phyloP scores from a whole-genome alignment of 2,329 filamentous ascomycete genomes.

The Lasiodiplodia sp. region DNA sequence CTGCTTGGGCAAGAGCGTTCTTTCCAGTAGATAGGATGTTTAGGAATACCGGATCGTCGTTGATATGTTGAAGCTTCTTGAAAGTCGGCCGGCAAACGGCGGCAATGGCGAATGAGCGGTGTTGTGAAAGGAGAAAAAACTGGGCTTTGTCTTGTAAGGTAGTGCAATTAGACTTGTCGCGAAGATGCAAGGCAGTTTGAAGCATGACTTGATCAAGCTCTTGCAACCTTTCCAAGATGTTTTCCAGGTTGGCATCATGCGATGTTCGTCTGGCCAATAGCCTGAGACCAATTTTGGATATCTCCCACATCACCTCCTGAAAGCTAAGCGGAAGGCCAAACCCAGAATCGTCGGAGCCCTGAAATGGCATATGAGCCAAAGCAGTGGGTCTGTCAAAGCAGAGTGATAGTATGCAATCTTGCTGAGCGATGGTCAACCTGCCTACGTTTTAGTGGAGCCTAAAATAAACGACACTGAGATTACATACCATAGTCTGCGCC shows the following conservation, averaged over 20 bases:
- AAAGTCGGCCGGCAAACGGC: conserved; percentile 25
- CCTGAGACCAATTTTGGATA: not conserved
- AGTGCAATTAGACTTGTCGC: not conserved
- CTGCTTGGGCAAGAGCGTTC: not conserved
- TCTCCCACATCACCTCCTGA: conserved; percentile 20
- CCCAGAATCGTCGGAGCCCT: too few species aligned
- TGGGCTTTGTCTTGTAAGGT: not conserved
- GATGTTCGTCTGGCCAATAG: not conserved
- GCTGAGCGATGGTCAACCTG: conserved; percentile 24
- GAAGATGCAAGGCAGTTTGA: not conserved
- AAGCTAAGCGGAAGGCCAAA: not conserved
- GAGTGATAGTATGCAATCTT: conserved; percentile 18
- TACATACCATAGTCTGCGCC: not conserved
- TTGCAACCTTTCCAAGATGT: not conserved
- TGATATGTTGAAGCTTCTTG: not conserved
- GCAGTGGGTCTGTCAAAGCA: conserved; percentile 23
- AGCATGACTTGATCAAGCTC: not conserved
- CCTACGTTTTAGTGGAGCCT: not conserved
- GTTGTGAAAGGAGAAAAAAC: not conserved
- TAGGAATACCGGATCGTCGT: not conserved
- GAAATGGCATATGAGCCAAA: not conserved
- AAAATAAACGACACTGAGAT: too few species aligned
- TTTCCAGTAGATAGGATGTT: not conserved
- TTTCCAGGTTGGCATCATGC: not conserved
- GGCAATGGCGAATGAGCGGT: conserved; percentile 5